phyloP scores from a whole-genome alignment of 805 yeast species.

The Peterozyma toletana region DNA sequence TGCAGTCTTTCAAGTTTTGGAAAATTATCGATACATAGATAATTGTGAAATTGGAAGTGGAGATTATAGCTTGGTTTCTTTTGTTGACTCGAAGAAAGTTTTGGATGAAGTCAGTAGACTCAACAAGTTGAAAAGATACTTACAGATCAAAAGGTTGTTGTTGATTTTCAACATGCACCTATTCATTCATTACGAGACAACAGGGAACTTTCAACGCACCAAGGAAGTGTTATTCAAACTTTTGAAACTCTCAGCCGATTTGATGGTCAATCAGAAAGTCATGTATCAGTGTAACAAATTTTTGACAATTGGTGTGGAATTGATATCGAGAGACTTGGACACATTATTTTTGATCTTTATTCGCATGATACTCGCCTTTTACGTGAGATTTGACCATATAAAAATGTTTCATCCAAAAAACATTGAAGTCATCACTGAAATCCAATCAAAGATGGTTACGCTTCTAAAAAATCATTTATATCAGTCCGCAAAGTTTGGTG shows the following conservation, averaged over 20 bases:
- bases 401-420: neutral
- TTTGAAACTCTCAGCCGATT: constrained; percentile 26
- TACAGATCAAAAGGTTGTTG: constrained; percentile 24
- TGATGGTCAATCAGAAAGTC: constrained; percentile 25
- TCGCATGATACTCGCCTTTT: constrained; percentile 12
- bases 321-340: constrained; percentile 15
- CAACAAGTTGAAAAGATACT: constrained; percentile 13
- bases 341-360: constrained; percentile 18
- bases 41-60: neutral
- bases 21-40: neutral
- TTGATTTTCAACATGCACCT: constrained; percentile 34
- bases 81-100: constrained; percentile 16
- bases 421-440: constrained; percentile 16
- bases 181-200: constrained; percentile 28
- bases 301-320: constrained; percentile 1
- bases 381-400: constrained; percentile 21
- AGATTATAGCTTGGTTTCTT: constrained; percentile 22
- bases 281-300: constrained; percentile 9
- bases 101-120: constrained; percentile 16
- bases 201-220: constrained; percentile 20
- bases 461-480: constrained; percentile 32
- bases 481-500: neutral
- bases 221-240: constrained; percentile 29
- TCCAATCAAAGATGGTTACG: constrained; percentile 19
- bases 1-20: too few species aligned